Conservation (phyloP, 139 green algal genomes). For the Volvox reticuliferus region DNA sequence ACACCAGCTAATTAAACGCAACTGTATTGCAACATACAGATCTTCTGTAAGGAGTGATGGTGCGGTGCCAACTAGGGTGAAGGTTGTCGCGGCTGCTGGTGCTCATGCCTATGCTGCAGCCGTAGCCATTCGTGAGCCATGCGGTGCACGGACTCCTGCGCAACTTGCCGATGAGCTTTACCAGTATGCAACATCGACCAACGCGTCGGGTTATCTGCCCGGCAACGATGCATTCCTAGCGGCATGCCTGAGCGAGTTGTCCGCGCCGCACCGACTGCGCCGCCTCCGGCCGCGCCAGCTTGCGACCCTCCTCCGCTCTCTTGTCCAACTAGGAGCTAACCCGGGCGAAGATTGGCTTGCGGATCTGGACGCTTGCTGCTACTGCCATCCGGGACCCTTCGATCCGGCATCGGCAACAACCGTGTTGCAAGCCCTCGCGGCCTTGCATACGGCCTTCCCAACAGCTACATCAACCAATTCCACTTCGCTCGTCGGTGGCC, state of each 20-base stretch:
- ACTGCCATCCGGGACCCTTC: conserved; percentile 41
- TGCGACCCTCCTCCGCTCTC: not conserved
- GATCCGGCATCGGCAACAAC: not conserved
- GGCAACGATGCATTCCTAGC: conserved; percentile 6
- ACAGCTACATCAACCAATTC: not conserved
- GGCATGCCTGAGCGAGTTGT: conserved; percentile 5
- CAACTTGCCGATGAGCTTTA: conserved; percentile 2
- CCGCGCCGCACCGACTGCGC: not conserved
- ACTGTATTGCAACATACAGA: not conserved
- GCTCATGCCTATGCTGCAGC: not conserved
- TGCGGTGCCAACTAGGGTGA: not conserved
- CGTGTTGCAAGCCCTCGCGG: not conserved
- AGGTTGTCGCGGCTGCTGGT: not conserved
- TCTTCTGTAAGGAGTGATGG: not conserved
- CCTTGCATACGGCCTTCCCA: not conserved
- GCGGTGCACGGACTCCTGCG: not conserved
- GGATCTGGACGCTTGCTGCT: conserved; percentile 43
- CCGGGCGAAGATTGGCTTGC: not conserved
- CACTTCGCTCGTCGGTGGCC: not conserved
- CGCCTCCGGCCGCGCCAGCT: conserved; percentile 16
- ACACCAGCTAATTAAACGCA: not conserved
- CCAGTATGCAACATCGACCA: not conserved
- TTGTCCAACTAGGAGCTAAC: not conserved
- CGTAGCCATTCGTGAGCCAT: not conserved
- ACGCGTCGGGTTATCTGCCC: not conserved